Conservation (phyloP, 1,284 basidiomycete genomes). For the Dichomitus squalens region DNA sequence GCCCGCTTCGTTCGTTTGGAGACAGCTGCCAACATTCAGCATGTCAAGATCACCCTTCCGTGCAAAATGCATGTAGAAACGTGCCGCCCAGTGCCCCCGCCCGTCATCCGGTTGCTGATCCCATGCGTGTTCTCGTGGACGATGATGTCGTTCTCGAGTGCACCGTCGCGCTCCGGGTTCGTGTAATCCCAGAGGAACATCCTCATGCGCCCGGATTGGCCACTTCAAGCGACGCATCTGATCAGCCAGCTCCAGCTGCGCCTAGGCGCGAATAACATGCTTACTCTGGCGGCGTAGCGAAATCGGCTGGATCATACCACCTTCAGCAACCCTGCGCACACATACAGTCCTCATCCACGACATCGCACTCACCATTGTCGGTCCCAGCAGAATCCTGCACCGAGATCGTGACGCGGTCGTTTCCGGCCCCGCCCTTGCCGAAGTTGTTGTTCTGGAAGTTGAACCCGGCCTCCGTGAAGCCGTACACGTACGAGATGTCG, state of each 20-base stretch:
- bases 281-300: conserved; percentile 37
- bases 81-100: conserved; percentile 47
- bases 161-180: conserved; percentile 46
- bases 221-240: not conserved
- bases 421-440: conserved; percentile 41
- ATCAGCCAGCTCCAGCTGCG: not conserved
- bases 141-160: conserved; percentile 53
- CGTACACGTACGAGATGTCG: conserved; percentile 47
- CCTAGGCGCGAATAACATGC: not conserved
- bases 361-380: conserved; percentile 37
- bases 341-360: not conserved
- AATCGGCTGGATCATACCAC: conserved; percentile 29
- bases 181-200: conserved; percentile 46
- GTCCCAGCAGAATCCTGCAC: conserved; percentile 41
- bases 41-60: not conserved
- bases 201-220: conserved; percentile 31
- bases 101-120: conserved; percentile 52
- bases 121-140: conserved; percentile 54
- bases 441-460: conserved; percentile 52
- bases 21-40: conserved; percentile 37
- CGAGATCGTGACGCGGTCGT: conserved; percentile 44
- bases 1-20: conserved; percentile 49
- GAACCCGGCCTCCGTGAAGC: conserved; percentile 41
- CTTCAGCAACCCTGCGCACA: too few species aligned
- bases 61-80: not conserved